These are phyloP conservation scores for Singerocomus inundabilis DNA, from an alignment of 1,284 basidiomycete genomes.

Conservation along the genomic window DNA sequence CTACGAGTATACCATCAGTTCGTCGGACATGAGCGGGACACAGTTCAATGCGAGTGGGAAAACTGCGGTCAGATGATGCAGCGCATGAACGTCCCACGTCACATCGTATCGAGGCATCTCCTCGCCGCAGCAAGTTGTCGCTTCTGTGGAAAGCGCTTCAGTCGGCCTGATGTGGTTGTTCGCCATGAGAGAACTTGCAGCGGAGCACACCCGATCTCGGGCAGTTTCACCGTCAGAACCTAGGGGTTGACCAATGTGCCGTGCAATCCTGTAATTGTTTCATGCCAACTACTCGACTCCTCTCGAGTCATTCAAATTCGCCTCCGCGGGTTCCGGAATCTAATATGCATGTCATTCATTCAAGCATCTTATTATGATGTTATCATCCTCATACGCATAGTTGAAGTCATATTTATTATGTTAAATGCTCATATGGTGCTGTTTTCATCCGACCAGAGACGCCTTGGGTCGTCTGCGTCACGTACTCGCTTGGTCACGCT, in stretches of 20 bases:
- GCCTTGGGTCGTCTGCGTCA: neutral
- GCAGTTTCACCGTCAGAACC: neutral
- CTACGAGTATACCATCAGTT: slow-evolving; percentile 21
- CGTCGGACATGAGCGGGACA: slow-evolving; percentile 28
- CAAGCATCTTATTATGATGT: slow-evolving; percentile 11
- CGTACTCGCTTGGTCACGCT: neutral
- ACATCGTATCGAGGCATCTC: slow-evolving; percentile 30
- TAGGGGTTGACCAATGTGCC: slow-evolving; percentile 2
- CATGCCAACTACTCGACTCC: neutral
- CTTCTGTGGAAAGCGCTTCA: slow-evolving; percentile 23
- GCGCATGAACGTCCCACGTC: slow-evolving; percentile 30
- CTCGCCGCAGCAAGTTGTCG: slow-evolving; percentile 26
- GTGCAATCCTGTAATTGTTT: neutral
- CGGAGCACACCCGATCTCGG: neutral
- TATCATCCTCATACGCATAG: slow-evolving; percentile 4
- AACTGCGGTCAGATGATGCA: slow-evolving; percentile 22
- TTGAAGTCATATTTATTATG: slow-evolving; percentile 7
- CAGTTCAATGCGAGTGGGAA: slow-evolving; percentile 25
- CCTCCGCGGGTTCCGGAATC: slow-evolving; percentile 3
- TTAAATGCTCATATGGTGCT: neutral
- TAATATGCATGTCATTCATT: slow-evolving; percentile 12
- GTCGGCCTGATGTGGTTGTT: slow-evolving; percentile 29
- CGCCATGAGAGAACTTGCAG: slow-evolving; percentile 27
- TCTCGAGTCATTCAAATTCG: slow-evolving; percentile 2
- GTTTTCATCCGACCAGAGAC: neutral